phyloP scores from a whole-genome alignment of 2,329 filamentous ascomycete genomes.

The Escovopsis sp. region DNA sequence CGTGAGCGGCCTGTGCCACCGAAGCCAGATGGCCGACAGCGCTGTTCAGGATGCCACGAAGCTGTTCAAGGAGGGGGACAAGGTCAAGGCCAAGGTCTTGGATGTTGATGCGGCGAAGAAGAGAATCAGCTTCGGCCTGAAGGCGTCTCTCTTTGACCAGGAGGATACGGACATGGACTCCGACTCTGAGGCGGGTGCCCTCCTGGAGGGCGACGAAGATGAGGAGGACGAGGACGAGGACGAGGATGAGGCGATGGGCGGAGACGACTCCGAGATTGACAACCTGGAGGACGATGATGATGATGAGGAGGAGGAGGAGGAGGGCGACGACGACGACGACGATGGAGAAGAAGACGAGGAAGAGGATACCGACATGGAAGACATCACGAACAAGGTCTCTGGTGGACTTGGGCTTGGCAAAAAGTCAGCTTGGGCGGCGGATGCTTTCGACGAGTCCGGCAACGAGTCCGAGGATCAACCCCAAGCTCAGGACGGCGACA shows the following conservation, averaged over 20 bases:
- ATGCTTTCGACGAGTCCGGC: slow-evolving; percentile 47
- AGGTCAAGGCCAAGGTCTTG: slow-evolving; percentile 82
- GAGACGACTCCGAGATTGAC: slow-evolving; percentile 27
- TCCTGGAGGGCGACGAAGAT: slow-evolving; percentile 29
- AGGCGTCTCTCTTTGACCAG: slow-evolving; percentile 74
- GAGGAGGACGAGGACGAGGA: slow-evolving; percentile 34
- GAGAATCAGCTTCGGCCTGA: slow-evolving; percentile 78
- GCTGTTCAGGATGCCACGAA: slow-evolving; percentile 72
- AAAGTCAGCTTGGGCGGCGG: slow-evolving; percentile 80
- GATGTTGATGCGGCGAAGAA: slow-evolving; percentile 61
- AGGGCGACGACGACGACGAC: slow-evolving; percentile 28
- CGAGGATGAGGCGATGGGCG: slow-evolving; percentile 35
- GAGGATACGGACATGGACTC: slow-evolving; percentile 37
- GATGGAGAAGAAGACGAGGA: slow-evolving; percentile 21
- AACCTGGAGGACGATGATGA: slow-evolving; percentile 28
- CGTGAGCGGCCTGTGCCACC: slow-evolving; percentile 85
- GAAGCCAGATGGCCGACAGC: slow-evolving; percentile 80
- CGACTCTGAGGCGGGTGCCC: slow-evolving; percentile 31
- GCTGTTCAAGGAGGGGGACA: slow-evolving; percentile 78
- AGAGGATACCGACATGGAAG: slow-evolving; percentile 26
- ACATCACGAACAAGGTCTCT: slow-evolving; percentile 17
- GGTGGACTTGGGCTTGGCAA: slow-evolving; percentile 39
- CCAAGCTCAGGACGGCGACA: slow-evolving; percentile 21
- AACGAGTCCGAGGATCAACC: slow-evolving; percentile 29
- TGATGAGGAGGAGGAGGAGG: slow-evolving; percentile 21